phyloP scores from a whole-genome alignment of 257 asterid species.

The Solanum tarapatanum region DNA sequence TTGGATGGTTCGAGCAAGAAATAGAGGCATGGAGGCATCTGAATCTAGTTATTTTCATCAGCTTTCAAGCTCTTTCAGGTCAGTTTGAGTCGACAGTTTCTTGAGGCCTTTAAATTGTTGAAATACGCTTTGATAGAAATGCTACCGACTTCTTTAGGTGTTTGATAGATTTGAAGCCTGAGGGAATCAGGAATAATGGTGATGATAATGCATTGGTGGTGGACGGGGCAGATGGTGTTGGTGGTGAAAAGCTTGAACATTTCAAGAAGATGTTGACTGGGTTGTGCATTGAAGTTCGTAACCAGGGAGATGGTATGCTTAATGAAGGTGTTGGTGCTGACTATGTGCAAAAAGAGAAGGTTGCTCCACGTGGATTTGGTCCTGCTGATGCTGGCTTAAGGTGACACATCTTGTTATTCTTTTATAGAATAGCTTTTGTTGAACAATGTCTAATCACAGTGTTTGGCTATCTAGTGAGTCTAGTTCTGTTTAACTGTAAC shows the following conservation, averaged over 20 bases:
- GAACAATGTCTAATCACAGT: neutral
- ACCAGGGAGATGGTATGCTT: conserved; percentile 67
- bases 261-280: conserved; percentile 38
- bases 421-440: neutral
- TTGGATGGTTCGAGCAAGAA: conserved; percentile 88
- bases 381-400: conserved; percentile 54
- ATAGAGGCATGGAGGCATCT: conserved; percentile 64
- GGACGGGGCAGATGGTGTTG: conserved; percentile 94
- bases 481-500: neutral
- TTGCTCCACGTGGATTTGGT: conserved; percentile 67
- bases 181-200: conserved; percentile 14
- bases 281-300: conserved; percentile 62
- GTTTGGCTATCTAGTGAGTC: neutral
- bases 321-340: conserved; percentile 97
- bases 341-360: conserved; percentile 92
- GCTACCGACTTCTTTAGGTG: conserved; percentile 28
- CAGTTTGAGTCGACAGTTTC: conserved; percentile 1
- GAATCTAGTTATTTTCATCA: conserved; percentile 54
- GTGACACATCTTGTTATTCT: conserved; percentile 28
- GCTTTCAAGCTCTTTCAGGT: conserved; percentile 68
- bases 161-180: conserved; percentile 64
- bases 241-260: conserved; percentile 68
- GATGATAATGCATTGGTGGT: conserved; percentile 46
- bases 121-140: neutral
- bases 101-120: neutral